Conservation (phyloP, 805 yeast species). For the Citeromyces matritensis region DNA sequence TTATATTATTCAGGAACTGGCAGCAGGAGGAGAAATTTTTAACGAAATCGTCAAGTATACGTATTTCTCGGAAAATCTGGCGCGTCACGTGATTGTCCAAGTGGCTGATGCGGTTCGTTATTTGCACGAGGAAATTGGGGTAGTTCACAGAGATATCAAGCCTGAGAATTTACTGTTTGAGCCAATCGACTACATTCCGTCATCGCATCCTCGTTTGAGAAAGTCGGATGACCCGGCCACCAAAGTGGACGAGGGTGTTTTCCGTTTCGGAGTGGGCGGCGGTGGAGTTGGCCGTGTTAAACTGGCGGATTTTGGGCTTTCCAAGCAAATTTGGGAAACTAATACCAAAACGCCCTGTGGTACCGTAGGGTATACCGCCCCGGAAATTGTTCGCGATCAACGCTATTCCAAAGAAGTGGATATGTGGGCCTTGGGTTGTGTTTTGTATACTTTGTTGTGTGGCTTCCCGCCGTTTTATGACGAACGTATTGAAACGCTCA, state of each 20-base stretch:
- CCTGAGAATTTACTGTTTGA: constrained; percentile 64
- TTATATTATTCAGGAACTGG: constrained; percentile 58
- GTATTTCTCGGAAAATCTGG: constrained; percentile 47
- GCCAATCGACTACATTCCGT: constrained; percentile 39
- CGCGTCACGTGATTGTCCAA: constrained; percentile 49
- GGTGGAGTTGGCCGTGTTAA: constrained; percentile 86
- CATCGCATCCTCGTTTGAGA: constrained; percentile 21
- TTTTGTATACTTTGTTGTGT: constrained; percentile 79
- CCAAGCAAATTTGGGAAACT: constrained; percentile 78
- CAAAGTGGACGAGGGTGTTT: constrained; percentile 81
- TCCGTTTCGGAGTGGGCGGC: constrained; percentile 69
- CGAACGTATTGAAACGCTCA: constrained; percentile 57
- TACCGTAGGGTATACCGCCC: constrained; percentile 97
- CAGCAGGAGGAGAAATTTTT: constrained; percentile 68
- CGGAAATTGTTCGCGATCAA: constrained; percentile 92
- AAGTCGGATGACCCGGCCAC: constrained; percentile 53
- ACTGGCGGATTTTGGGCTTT: constrained; percentile 89
- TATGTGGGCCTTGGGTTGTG: constrained; percentile 99
- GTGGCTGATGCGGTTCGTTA: constrained; percentile 52
- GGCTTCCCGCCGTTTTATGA: constrained; percentile 98
- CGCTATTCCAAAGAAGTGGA: constrained; percentile 88
- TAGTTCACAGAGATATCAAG: constrained; percentile 74
- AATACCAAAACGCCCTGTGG: constrained; percentile 97
- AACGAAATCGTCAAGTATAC: constrained; percentile 54
- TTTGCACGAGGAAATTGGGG: constrained; percentile 58